Percentiles rank a stretch among this genome's conserved stretches.
phyloP scores from a whole-genome alignment of 2,329 filamentous ascomycete species.

The Clonostachys solani region DNA sequence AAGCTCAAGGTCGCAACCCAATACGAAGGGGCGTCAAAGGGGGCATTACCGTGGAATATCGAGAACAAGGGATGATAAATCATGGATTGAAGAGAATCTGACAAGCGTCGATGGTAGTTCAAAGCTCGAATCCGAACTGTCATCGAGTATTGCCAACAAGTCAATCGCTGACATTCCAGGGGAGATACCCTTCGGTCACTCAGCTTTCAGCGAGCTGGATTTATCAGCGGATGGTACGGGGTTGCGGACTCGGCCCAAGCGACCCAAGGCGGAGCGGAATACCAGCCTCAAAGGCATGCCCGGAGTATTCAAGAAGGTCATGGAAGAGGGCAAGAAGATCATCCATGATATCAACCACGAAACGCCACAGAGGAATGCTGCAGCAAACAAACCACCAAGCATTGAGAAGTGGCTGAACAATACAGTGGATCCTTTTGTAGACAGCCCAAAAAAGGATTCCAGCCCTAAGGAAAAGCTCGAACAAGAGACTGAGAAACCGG shows the following conservation, averaged over 20 bases:
- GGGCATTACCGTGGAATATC: slow-evolving; percentile 13
- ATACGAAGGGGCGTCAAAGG: slow-evolving; percentile 3
- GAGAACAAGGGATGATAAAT: slow-evolving; percentile 16
- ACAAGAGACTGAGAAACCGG: too few relatives aligned
- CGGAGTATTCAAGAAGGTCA: slow-evolving; percentile 61
- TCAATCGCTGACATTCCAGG: slow-evolving; percentile 49
- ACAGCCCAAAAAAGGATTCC: slow-evolving; percentile 15
- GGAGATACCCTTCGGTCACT: slow-evolving; percentile 61
- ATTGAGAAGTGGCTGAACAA: slow-evolving; percentile 63
- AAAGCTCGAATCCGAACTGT: slow-evolving; percentile 21
- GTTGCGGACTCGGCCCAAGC: slow-evolving; percentile 32
- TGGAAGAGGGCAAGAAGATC: slow-evolving; percentile 61
- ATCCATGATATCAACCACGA: slow-evolving; percentile 54
- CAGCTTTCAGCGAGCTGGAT: slow-evolving; percentile 63
- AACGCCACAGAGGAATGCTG: slow-evolving; percentile 38
- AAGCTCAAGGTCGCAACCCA: slow-evolving; percentile 13
- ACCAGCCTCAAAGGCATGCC: slow-evolving; percentile 56
- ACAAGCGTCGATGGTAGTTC: slow-evolving; percentile 16
- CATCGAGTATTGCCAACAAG: slow-evolving; percentile 36
- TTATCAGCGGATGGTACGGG: slow-evolving; percentile 41
- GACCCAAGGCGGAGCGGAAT: slow-evolving; percentile 44
- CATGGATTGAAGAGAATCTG: slow-evolving; percentile 18
- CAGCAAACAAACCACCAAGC: slow-evolving; percentile 52
- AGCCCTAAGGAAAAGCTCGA: too few relatives aligned
- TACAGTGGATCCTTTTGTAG: slow-evolving; percentile 60